Evolutionary conservation across 1,284 basidiomycete species (phyloP), one percentile per base, ranked within the genome.

Genomic region (Cystobasidium slooffiae): DNA sequence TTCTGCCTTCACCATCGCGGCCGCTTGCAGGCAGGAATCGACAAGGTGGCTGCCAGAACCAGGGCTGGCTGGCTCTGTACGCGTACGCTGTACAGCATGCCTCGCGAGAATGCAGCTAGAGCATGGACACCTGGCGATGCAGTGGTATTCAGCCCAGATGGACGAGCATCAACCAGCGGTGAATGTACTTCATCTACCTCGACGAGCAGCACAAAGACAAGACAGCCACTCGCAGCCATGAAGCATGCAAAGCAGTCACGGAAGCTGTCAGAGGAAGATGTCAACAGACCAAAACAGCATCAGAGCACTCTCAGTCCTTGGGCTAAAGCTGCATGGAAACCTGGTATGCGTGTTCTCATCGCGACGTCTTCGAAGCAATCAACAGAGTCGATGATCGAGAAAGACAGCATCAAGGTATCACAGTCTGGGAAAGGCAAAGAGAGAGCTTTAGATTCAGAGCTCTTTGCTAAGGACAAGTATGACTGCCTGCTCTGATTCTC

Each of bases 341-440:
- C 70, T 7, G 70, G 70, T 5, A 73, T 73, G 69, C 61, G 43
- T 39, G 52, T 72, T 37, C 16, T 63, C n/a, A 56, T 73, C 44
- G 66, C 66, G 12, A 47, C 18, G 14, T 31, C 43, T 10, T n/a
- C 47, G 6, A 58, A 58, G 24, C 47, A 7, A 31, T 53, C 53
- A 53, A 68, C 53, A 53, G 12, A 9, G 4, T 56, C 2, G 20
- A 24, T 49, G 61, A 47, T 49, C 61, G 44, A 63, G 44, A 49
- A 51, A 22, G 51, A 41, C 41, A 37, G 20, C 37, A 55, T 22
- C 69, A 72, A 55, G 47, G 44, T 53, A n/a, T 31, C 52, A 16
- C 8, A 47, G 24, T 14, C 31, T 8, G 6, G 47, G 0, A 63
- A 63, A 31, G 61, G 61, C 61, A 63, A 63, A 44, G 37, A 63